Conservation (phyloP, 2,329 filamentous ascomycete genomes). For the Curvularia sp. region DNA sequence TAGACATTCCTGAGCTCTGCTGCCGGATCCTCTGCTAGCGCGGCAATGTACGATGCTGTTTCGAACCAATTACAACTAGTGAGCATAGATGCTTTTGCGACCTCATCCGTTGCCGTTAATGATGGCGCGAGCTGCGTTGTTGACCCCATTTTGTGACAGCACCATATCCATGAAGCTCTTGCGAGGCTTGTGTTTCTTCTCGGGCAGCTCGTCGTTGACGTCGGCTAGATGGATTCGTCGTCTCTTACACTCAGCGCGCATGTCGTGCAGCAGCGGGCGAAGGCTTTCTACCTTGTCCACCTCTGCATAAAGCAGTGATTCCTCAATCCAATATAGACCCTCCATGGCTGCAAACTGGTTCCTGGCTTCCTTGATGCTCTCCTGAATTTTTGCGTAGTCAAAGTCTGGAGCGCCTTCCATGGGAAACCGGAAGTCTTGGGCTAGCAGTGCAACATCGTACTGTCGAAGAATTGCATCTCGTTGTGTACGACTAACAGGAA, state of each 20-base stretch:
- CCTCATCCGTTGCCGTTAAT: constrained; percentile 41
- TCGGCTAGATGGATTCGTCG: constrained; percentile 38
- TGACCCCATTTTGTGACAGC: constrained; percentile 35
- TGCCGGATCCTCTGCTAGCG: background rate
- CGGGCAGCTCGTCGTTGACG: constrained; percentile 23
- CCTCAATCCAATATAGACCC: constrained; percentile 50
- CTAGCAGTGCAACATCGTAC: constrained; percentile 50
- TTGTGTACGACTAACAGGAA: constrained; percentile 44
- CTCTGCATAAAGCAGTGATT: constrained; percentile 36
- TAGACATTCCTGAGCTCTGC: background rate
- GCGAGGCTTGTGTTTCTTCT: constrained; percentile 42
- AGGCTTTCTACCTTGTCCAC: constrained; percentile 42
- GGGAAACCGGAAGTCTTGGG: constrained; percentile 50
- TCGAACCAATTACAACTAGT: constrained; percentile 11
- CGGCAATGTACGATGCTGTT: background rate
- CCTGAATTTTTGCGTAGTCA: constrained; percentile 47
- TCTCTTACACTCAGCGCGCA: constrained; percentile 39
- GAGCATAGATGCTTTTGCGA: constrained; percentile 3
- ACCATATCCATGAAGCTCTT: constrained; percentile 51
- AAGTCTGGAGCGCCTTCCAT: constrained; percentile 50
- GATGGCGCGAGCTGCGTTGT: constrained; percentile 23
- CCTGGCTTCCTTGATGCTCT: constrained; percentile 46
- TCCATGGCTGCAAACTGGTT: constrained; percentile 50
- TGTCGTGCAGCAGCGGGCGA: constrained; percentile 39
- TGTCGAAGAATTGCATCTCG: constrained; percentile 47